Base-by-base conservation (phyloP, 495 filamentous ascomycete species). In the Halenospora varia region DNA sequence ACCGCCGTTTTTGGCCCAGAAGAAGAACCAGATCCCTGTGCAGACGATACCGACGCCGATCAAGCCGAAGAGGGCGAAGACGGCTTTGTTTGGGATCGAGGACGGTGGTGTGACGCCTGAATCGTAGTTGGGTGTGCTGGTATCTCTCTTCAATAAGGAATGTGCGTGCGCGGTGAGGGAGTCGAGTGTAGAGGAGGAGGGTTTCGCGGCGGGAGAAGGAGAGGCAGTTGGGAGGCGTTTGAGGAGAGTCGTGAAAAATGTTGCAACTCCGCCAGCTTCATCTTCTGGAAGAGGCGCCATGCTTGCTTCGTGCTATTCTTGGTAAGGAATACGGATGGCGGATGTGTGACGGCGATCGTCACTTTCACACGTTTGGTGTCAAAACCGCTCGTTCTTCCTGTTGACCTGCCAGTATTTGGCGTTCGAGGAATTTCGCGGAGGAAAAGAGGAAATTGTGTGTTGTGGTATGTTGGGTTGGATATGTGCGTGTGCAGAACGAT, bases 1-100 rank as follows among this genome's bases (percentile, higher is more conserved):
- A 2, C 94, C 95, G 63, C 93, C 95, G 67, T 97, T 94, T 73
- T 88, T 91, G 53, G 92, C 91, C 88, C 88, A 95, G 82, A 97
- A 96, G 80, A 97, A 98, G 76, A 97, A 96, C 94, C 94, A 98
- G 60, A 97, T 88, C 19, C 73, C 77, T 0, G 78, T 82, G 19
- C 92, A 58, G 25, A 92, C 90, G 68, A 97, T 87, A 18, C 74
- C 83, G 2, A 82, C 86, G 25, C 90, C 90, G 52, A 97, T 78
- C 24, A 97, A 66, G 9, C 87, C 95, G 65, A 98, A 96, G 2
- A 97, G 76, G 6, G 84, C 85, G 68, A 96, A 84, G 49, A 96
- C 77, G 49, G 82, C 88, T 17, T 83, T 82, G 77, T 93, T 96
- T 74, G 94, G 91, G 75, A 96, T 89, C 49, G 78, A 69, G n/a